These are phyloP conservation scores for Peronospora farinosa DNA, from an alignment of 352 stramenopile genomes.

Conservation along the genomic window DNA sequence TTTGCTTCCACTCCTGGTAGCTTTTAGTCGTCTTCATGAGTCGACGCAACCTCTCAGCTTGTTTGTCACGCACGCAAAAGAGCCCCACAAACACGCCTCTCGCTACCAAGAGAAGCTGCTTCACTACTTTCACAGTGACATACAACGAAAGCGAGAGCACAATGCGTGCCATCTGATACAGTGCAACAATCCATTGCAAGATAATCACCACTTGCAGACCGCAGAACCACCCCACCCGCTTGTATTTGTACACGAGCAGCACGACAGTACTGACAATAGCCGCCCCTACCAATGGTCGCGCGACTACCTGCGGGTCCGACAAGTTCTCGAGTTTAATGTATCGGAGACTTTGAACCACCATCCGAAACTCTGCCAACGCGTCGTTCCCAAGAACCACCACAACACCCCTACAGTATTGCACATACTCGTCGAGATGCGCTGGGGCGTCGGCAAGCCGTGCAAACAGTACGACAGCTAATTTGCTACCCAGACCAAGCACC, in stretches of 20 bases:
- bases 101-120: slow-evolving; percentile 28
- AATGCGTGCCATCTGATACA: slow-evolving; percentile 64
- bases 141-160: slow-evolving; percentile 47
- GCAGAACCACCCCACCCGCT: slow-evolving; percentile 55
- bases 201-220: slow-evolving; percentile 53
- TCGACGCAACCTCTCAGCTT: slow-evolving; percentile 43
- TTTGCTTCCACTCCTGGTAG: slow-evolving; percentile 55
- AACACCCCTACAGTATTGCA: slow-evolving; percentile 10
- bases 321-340: slow-evolving; percentile 29
- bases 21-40: slow-evolving; percentile 56
- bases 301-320: slow-evolving; percentile 35
- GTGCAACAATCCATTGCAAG: slow-evolving; percentile 52
- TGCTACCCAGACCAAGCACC: slow-evolving; percentile 34
- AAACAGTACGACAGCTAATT: slow-evolving; percentile 26
- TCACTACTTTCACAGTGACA: slow-evolving; percentile 43
- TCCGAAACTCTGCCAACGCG: slow-evolving; percentile 33
- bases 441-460: slow-evolving; percentile 29
- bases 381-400: slow-evolving; percentile 4
- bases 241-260: slow-evolving; percentile 47
- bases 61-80: slow-evolving; percentile 41
- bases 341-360: slow-evolving; percentile 24
- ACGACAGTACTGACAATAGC: slow-evolving; percentile 11
- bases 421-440: slow-evolving; percentile 23
- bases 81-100: slow-evolving; percentile 28
- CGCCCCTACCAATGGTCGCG: slow-evolving; percentile 25